Percentiles rank a stretch among this genome's conserved stretches.
phyloP scores from a whole-genome alignment of 2,329 filamentous ascomycete genomes.

The Amauroascus niger region DNA sequence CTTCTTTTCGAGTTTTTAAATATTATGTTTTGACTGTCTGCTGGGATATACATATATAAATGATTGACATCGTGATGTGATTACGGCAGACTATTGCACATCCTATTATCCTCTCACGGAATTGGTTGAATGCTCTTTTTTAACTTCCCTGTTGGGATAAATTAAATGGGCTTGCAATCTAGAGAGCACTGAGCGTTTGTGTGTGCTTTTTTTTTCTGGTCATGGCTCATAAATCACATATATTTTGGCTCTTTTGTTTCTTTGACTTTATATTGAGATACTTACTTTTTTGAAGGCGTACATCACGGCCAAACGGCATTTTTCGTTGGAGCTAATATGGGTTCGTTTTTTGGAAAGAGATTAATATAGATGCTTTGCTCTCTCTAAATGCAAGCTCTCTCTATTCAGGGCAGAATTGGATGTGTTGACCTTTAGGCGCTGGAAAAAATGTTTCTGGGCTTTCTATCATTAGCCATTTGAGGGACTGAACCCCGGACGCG shows the following conservation, averaged over 20 bases:
- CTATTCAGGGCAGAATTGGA: no score
- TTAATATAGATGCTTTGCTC: not conserved
- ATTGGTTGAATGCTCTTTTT: not conserved
- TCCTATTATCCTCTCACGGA: not conserved
- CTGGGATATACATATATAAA: not conserved
- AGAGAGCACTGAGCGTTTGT: not conserved
- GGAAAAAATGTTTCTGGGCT: no score
- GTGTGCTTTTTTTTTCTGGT: not conserved
- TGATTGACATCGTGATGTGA: not conserved
- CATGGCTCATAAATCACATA: not conserved
- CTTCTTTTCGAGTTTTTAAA: not conserved
- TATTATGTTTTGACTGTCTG: not conserved
- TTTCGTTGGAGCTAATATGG: no score
- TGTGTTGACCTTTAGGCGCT: no score
- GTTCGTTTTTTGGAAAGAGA: not conserved
- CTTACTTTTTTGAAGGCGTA: conserved; percentile 4
- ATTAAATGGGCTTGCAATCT: not conserved
- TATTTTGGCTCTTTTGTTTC: not conserved
- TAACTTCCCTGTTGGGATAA: not conserved
- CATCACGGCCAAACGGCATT: conserved; percentile 1
- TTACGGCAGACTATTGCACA: not conserved
- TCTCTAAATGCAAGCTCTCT: not conserved
- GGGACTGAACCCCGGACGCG: no score
- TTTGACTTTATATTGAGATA: not conserved
- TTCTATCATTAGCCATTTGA: no score